Conservation (phyloP, 176 grass and related monocot genomes). For the Zoysia pacifica region DNA sequence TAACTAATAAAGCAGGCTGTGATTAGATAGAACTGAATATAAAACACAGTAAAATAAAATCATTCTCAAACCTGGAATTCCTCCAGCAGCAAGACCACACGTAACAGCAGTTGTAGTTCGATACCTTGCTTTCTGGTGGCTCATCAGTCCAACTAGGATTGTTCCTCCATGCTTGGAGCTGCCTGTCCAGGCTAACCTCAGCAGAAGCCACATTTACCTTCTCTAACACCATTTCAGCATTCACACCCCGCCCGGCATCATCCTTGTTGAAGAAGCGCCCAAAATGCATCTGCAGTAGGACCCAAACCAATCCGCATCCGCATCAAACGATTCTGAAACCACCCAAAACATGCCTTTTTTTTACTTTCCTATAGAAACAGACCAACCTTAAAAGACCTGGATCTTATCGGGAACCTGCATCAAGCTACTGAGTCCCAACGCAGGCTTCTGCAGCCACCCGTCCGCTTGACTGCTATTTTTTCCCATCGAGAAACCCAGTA, state of each 20-base stretch:
- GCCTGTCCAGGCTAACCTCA: constrained; percentile 65
- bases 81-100: too few species aligned
- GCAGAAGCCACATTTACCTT: constrained; percentile 31
- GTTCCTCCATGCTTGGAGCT: constrained; percentile 71
- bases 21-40: too few species aligned
- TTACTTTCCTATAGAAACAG: neutral
- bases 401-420: constrained; percentile 62
- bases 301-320: constrained; percentile 10
- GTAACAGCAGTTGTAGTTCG: neutral
- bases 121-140: constrained; percentile 72
- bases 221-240: constrained; percentile 20
- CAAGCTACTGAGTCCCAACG: constrained; percentile 38
- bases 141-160: constrained; percentile 72
- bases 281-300: constrained; percentile 53
- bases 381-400: constrained; percentile 59
- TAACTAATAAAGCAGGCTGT: too few species aligned
- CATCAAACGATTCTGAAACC: neutral
- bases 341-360: neutral
- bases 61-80: too few species aligned
- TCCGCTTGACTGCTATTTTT: constrained; percentile 17
- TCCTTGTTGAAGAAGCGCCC: constrained; percentile 47
- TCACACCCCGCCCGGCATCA: constrained; percentile 1
- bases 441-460: constrained; percentile 25
- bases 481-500: constrained; percentile 46
- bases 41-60: too few species aligned